These are phyloP conservation scores for Penicillium herquei DNA, from an alignment of 495 filamentous ascomycete species.

Conservation along the genomic window DNA sequence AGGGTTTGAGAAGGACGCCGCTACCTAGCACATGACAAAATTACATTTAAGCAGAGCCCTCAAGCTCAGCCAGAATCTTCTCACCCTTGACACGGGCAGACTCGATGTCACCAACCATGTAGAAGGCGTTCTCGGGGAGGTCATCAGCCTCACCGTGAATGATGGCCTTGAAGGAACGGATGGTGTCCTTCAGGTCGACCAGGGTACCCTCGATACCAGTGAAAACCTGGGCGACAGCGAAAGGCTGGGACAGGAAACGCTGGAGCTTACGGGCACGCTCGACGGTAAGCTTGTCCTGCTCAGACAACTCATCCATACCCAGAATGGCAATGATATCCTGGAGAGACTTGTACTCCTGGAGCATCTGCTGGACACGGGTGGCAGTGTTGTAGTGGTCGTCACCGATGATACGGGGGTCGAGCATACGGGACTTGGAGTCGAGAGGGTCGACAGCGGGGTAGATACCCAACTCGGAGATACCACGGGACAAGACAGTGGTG, in stretches of 20 bases:
- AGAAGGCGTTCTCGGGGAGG: slow-evolving; percentile 93
- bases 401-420: slow-evolving; percentile 97
- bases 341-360: slow-evolving; percentile 99
- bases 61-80: slow-evolving; percentile 97
- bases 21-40: slow-evolving; percentile 40
- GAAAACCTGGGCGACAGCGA: slow-evolving; percentile 98
- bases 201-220: slow-evolving; percentile 98
- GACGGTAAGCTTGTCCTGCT: slow-evolving; percentile 98
- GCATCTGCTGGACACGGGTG: slow-evolving; percentile 93
- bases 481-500: slow-evolving; percentile 99
- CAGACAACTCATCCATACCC: slow-evolving; percentile 99
- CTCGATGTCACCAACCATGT: slow-evolving; percentile 97
- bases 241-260: slow-evolving; percentile 98
- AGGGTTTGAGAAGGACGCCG: slow-evolving; percentile 12
- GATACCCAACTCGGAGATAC: slow-evolving; percentile 99
- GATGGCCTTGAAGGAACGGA: slow-evolving; percentile 94
- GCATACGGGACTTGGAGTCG: slow-evolving; percentile 99
- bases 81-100: slow-evolving; percentile 95
- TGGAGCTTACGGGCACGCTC: slow-evolving; percentile 99
- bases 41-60: slow-evolving; percentile 63
- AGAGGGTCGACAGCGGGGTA: slow-evolving; percentile 99
- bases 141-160: slow-evolving; percentile 93
- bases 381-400: slow-evolving; percentile 96
- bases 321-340: slow-evolving; percentile 99
- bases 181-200: slow-evolving; percentile 98